These are phyloP conservation scores for Astraeus odoratus DNA, from an alignment of 768 basidiomycete genomes.

Conservation along the genomic window DNA sequence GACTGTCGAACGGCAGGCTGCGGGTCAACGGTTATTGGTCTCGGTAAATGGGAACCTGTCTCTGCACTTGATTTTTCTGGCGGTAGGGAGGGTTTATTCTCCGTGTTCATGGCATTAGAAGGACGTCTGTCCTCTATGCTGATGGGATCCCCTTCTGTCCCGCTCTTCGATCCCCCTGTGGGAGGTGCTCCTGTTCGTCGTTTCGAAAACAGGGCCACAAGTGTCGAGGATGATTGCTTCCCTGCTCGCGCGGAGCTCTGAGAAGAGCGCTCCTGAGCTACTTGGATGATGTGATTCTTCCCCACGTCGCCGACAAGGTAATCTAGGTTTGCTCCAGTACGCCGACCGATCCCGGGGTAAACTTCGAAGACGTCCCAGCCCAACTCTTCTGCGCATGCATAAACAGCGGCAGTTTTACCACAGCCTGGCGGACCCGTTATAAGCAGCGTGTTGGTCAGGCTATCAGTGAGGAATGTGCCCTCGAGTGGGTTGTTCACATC, in stretches of 20 bases:
- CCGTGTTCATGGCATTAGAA: slow-evolving; percentile 1
- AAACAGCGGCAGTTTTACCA: slow-evolving; percentile 90
- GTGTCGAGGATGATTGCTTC: slow-evolving; percentile 8
- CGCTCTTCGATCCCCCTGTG: slow-evolving; percentile 15
- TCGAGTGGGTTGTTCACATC: slow-evolving; percentile 9
- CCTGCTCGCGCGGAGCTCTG: slow-evolving; percentile 4
- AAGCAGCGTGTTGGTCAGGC: slow-evolving; percentile 81
- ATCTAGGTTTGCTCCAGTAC: slow-evolving; percentile 73
- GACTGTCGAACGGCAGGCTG: slow-evolving; percentile 60
- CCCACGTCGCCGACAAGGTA: slow-evolving; percentile 87
- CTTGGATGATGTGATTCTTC: slow-evolving; percentile 78
- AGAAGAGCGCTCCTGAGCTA: slow-evolving; percentile 13
- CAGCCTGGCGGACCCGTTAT: slow-evolving; percentile 75
- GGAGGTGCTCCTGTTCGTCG: slow-evolving; percentile 1
- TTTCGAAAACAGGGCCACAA: slow-evolving; percentile 14
- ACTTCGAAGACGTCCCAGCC: slow-evolving; percentile 98
- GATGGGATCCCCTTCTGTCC: slow-evolving; percentile 17
- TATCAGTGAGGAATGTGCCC: slow-evolving; percentile 29
- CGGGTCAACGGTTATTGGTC: slow-evolving; percentile 9
- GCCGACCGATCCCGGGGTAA: slow-evolving; percentile 89
- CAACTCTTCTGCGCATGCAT: slow-evolving; percentile 90
- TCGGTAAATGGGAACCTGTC: not conserved
- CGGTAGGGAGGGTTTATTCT: slow-evolving; percentile 4
- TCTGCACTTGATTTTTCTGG: not conserved
- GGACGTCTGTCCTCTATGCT: slow-evolving; percentile 11